These are phyloP conservation scores for Trametopsis cervina DNA, from an alignment of 768 basidiomycete genomes.

Conservation along the genomic window DNA sequence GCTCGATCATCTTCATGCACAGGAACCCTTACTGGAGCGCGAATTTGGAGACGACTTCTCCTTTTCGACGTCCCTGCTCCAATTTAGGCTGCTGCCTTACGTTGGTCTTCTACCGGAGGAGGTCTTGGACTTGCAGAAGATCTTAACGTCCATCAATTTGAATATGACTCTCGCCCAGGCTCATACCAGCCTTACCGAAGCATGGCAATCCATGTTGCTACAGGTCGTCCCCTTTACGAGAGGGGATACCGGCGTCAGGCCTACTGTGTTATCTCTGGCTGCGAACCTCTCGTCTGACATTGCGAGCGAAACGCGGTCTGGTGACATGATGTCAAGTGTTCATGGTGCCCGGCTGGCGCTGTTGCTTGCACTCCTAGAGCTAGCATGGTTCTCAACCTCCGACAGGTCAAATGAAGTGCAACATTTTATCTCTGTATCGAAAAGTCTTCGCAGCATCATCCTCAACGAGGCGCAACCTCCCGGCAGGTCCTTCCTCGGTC, in stretches of 20 bases:
- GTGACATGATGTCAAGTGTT: constrained; percentile 80
- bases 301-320: constrained; percentile 59
- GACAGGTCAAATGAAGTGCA: constrained; percentile 49
- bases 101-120: constrained; percentile 34
- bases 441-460: constrained; percentile 57
- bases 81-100: constrained; percentile 53
- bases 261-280: constrained; percentile 48
- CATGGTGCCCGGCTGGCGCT: constrained; percentile 72
- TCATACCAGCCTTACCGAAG: constrained; percentile 64
- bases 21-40: constrained; percentile 58
- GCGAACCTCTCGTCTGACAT: constrained; percentile 61
- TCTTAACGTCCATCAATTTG: constrained; percentile 71
- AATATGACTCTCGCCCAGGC: constrained; percentile 82
- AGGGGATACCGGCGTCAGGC: constrained; percentile 48
- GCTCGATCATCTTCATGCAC: constrained; percentile 56
- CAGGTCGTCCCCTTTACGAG: constrained; percentile 59
- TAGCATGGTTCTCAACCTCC: constrained; percentile 63
- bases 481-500: constrained; percentile 61
- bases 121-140: constrained; percentile 45
- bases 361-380: constrained; percentile 71
- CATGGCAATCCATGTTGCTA: constrained; percentile 71
- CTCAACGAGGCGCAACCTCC: constrained; percentile 72
- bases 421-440: constrained; percentile 55
- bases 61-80: constrained; percentile 57
- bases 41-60: constrained; percentile 77